Evolutionary conservation across 345 rosid genomes (phyloP), one percentile per base, ranked within the genome.

Genomic region (thale cress (Arabidopsis thaliana)): DNA sequence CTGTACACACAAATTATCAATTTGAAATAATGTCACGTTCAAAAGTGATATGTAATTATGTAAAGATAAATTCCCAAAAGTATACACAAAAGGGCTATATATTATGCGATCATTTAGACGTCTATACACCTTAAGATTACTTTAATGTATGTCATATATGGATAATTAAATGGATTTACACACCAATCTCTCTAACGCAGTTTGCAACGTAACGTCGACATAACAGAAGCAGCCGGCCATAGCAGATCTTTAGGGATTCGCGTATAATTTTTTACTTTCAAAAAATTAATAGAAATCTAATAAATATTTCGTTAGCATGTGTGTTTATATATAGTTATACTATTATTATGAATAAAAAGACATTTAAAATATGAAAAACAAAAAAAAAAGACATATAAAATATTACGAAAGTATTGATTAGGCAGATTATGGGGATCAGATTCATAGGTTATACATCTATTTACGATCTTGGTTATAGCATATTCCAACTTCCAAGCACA

Each of bases 211-310:
- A 65, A 71, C 56, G 38, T 58, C 9, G 62, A 71, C 56, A 58
- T 65, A 71, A 77, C 56, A 71, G 77, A 58, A 42, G 63, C 60
- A 65, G 73, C 73, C 81, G 81, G 81, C 80, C 71, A 55, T 23
- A 23, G 83, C 88, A 84, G 91, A 87, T 85, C 67, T 85, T 79
- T 69, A 75, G 91, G 89, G 91, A 89, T 87, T 55, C 84, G 81
- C 38, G 41, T 51, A 36, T 48, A 38, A 51, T 42, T 66, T 73
- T 51, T 22, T 44, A 6, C 2, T 55, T 61, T 5, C 32, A 32
- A 69, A 24, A 65, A 20, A 10, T 10, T 61, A 60, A 32, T 76
- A 53, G 10, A 25, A 64, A 44, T 61, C 49, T 55, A 37, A 33
- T 65, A 24, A 49, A 20, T 49, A 30, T 44, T 28, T 34, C 42